Percentiles rank a stretch among this genome's conserved stretches.
phyloP scores from a whole-genome alignment of 2,329 filamentous ascomycete genomes.

The Ceratocystis albifundus region DNA sequence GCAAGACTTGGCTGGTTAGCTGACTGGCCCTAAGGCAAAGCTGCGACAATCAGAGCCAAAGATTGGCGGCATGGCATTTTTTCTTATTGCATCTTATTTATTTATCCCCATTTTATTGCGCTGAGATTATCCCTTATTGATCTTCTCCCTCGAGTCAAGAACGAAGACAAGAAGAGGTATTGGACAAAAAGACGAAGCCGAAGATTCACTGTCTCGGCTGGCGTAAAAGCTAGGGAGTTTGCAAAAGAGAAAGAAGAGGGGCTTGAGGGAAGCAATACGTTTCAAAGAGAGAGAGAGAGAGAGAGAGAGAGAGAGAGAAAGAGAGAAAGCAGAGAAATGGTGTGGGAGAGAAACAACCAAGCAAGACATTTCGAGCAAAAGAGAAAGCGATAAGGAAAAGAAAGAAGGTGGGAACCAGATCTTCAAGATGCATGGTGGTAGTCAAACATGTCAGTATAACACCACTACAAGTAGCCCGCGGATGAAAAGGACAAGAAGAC shows the following conservation, averaged over 20 bases:
- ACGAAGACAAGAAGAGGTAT: neutral
- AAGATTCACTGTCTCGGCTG: slow-evolving; percentile 9
- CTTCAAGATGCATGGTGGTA: neutral
- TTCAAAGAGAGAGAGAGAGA: too few relatives aligned
- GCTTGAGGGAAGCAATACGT: neutral
- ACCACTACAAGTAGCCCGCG: neutral
- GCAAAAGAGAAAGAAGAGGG: neutral
- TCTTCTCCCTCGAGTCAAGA: neutral
- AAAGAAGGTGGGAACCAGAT: neutral
- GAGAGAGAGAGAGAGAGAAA: neutral
- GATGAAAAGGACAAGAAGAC: neutral
- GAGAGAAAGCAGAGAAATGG: too few relatives aligned
- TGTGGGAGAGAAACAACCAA: neutral
- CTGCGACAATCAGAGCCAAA: neutral
- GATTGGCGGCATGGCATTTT: neutral
- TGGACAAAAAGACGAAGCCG: neutral
- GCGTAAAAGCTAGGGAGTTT: neutral
- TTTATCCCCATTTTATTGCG: too few relatives aligned
- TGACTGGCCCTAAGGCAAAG: neutral
- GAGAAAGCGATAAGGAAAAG: neutral
- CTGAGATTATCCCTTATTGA: neutral
- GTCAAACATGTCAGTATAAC: slow-evolving; percentile 4
- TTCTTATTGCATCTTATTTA: neutral
- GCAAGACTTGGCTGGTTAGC: too few relatives aligned
- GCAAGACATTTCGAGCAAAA: neutral